Percentiles rank a stretch among this genome's conserved stretches.
Conservation (phyloP, 2,329 filamentous ascomycete species). For the Hypoxylon sp. region DNA sequence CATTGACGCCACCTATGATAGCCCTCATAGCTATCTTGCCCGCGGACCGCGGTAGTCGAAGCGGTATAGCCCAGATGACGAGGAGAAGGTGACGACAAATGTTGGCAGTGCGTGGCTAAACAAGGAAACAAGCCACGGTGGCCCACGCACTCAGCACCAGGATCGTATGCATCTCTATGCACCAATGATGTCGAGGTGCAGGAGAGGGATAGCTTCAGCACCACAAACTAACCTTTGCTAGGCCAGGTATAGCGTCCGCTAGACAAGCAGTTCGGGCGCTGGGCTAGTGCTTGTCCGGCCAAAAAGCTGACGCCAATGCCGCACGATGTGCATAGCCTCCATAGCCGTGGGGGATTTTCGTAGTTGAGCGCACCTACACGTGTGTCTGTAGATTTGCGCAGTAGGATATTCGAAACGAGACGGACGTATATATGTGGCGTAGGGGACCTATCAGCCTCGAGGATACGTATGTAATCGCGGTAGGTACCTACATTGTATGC, state of each 20-base stretch:
- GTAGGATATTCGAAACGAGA: slow-evolving; percentile 21
- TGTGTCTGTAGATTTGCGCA: not conserved
- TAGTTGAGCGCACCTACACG: no score
- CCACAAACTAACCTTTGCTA: slow-evolving; percentile 14
- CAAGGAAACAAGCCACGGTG: slow-evolving; percentile 44
- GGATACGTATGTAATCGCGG: slow-evolving; percentile 4
- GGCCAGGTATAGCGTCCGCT: slow-evolving; percentile 2
- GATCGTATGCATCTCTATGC: slow-evolving; percentile 32
- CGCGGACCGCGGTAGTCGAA: slow-evolving; percentile 23
- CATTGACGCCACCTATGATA: slow-evolving; percentile 23
- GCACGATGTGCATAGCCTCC: not conserved
- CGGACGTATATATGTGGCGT: slow-evolving; percentile 18
- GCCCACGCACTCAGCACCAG: slow-evolving; percentile 26
- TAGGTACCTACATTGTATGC: slow-evolving; percentile 2
- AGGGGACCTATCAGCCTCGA: slow-evolving; percentile 17
- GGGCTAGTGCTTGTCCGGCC: slow-evolving; percentile 18
- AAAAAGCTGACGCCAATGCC: slow-evolving; percentile 11
- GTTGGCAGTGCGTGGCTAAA: slow-evolving; percentile 44
- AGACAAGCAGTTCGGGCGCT: slow-evolving; percentile 20
- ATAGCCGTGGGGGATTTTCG: slow-evolving; percentile 7
- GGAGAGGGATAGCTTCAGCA: slow-evolving; percentile 37
- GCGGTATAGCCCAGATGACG: slow-evolving; percentile 33
- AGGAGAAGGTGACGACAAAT: slow-evolving; percentile 28
- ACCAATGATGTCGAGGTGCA: slow-evolving; percentile 47
- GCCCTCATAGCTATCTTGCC: slow-evolving; percentile 13